Conservation (phyloP, 805 yeast genomes). For the Jamesozyma gamospora region DNA sequence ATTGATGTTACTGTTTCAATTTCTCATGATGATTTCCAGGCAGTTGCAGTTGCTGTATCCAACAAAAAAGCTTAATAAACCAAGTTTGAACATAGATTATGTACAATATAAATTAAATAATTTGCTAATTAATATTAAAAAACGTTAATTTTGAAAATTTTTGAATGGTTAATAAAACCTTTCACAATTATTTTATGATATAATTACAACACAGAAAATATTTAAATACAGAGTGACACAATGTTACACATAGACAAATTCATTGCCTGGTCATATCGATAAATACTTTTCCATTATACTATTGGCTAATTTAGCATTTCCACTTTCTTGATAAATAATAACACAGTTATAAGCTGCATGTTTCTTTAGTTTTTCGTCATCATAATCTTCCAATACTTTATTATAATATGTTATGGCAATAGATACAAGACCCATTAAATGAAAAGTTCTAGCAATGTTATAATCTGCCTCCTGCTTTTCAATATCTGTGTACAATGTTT, state of each 20-base stretch:
- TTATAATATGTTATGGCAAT: constrained; percentile 69
- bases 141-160: too few relatives aligned
- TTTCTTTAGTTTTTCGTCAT: constrained; percentile 49
- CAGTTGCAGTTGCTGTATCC: constrained; percentile 90
- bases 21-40: constrained; percentile 93
- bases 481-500: constrained; percentile 23
- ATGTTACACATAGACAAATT: not conserved
- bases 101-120: too few relatives aligned
- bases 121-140: too few relatives aligned
- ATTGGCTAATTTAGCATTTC: constrained; percentile 58
- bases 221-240: too few relatives aligned
- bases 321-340: constrained; percentile 64
- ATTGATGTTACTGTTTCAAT: constrained; percentile 74
- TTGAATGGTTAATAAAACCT: too few relatives aligned
- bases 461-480: constrained; percentile 71
- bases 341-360: constrained; percentile 85
- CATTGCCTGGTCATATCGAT: constrained; percentile 55
- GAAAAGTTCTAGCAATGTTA: constrained; percentile 79
- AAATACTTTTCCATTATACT: constrained; percentile 57
- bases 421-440: constrained; percentile 65
- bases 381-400: constrained; percentile 47
- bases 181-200: too few relatives aligned
- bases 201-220: too few relatives aligned
- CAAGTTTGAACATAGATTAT: too few relatives aligned
- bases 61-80: constrained; percentile 14